These are phyloP conservation scores for Sedum album DNA, from an alignment of 164 flowering plant genomes.

Conservation along the genomic window DNA sequence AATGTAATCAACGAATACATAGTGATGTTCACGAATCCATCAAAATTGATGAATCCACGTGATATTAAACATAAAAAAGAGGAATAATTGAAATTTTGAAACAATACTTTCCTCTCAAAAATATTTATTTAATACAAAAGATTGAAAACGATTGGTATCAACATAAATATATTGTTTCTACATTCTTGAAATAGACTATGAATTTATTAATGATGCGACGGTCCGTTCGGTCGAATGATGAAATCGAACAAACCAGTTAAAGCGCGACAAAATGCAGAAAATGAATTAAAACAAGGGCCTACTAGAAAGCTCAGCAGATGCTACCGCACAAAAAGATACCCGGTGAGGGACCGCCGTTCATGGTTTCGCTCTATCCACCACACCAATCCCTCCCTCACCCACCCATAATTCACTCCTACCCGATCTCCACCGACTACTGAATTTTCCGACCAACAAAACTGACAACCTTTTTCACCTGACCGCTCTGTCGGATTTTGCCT, in stretches of 20 bases:
- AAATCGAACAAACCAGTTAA: background rate
- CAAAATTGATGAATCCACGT: no score
- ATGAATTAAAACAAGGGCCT: background rate
- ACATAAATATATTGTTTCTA: no score
- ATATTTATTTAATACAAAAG: no score
- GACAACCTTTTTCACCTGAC: constrained; percentile 1
- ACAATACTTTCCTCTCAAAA: no score
- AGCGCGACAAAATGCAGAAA: background rate
- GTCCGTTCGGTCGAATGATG: background rate
- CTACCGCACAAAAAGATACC: constrained; percentile 19
- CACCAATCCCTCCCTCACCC: constrained; percentile 3
- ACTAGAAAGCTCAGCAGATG: background rate
- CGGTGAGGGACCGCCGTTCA: constrained; percentile 21
- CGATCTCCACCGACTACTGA: background rate
- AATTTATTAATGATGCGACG: background rate
- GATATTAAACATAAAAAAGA: no score
- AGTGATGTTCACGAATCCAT: no score
- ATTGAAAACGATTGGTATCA: no score
- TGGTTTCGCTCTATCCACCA: constrained; percentile 7
- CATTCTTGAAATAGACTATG: no score
- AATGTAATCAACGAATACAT: no score
- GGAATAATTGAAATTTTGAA: no score
- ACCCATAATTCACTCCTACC: constrained; percentile 13
- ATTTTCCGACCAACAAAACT: background rate
- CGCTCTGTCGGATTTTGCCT: background rate